Evolutionary conservation across 208 protist genomes (phyloP), one percentile per base, ranked within the genome.

Genomic region (Leishmania gerbilli): DNA sequence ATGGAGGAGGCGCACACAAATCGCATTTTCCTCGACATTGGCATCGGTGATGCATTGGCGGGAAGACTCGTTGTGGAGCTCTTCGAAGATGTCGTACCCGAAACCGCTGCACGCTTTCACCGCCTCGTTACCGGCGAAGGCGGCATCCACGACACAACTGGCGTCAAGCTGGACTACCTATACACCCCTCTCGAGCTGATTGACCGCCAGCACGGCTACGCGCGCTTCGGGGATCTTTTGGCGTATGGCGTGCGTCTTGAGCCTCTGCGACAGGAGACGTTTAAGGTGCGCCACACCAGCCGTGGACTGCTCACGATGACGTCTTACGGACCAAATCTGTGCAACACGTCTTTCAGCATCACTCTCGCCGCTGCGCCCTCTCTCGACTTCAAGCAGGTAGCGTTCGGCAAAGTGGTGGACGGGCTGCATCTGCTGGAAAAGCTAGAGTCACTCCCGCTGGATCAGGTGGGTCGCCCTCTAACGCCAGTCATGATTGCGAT

Each of bases 371-470:
- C 92, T 19, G 87, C 88, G 19, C 92, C 93, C 7, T 83, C 77
- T 0, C 84, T 97, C 7, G 98, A 99, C 79, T 97, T 93, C 79
- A 97, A 96, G 74, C 98, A 99, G 80, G 95, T 98, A 37, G 98
- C 99, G 17, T 99, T 99, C 83, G 98, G 98, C 27, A 83, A 92
- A n/a, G 95, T 98, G 49, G 84, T 95, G 49, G 90, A 97, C 55
- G 95, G 96, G 51, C 71, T 94, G 51, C 71, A 79, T 37, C 60
- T 95, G 40, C 77, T 97, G 72, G 93, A 95, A 17, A 93, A 92
- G 83, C 51, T 97, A 34, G 92, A 96, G 82, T 79, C 81, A 3
- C 80, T 97, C 64, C 88, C 94, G 9, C 77, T 93, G 56, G 90
- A 95, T 80, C 80, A 77, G 34, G 88, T 92, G 8, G 92, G 92